Conservation (phyloP, 306 rosid genomes). For the Rosa multiflora region DNA sequence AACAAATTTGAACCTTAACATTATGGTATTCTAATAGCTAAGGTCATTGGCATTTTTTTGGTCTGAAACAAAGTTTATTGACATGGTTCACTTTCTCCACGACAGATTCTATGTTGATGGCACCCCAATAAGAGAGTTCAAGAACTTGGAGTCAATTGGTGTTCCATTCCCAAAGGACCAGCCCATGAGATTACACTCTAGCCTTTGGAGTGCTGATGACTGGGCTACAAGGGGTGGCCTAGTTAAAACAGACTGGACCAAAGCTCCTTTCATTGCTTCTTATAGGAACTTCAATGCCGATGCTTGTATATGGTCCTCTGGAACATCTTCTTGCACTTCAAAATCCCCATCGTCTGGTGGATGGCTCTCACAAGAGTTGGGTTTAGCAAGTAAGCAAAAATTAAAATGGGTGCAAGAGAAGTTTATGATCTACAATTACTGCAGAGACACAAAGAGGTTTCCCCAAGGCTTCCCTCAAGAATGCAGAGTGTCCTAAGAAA, state of each 20-base stretch:
- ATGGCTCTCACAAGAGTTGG: conserved; percentile 52
- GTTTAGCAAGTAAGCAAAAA: conserved; percentile 30
- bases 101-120: conserved; percentile 70
- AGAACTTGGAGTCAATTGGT: conserved; percentile 52
- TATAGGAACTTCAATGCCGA: conserved; percentile 58
- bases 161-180: conserved; percentile 70
- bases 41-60: too few species aligned
- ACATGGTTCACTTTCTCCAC: background rate
- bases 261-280: conserved; percentile 71
- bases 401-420: conserved; percentile 60
- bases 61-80: background rate
- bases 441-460: conserved; percentile 50
- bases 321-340: conserved; percentile 50
- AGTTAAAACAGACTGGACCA: conserved; percentile 65
- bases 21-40: background rate
- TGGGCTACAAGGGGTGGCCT: conserved; percentile 90
- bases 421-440: conserved; percentile 69
- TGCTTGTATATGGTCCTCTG: conserved; percentile 55
- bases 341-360: conserved; percentile 15
- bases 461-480: conserved; percentile 64
- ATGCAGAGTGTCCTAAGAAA: conserved; percentile 21
- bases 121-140: conserved; percentile 74
- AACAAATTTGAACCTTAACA: too few species aligned
- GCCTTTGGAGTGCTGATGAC: conserved; percentile 76
- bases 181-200: conserved; percentile 64